These are phyloP conservation scores for Sugiyamaella qingdaonensis DNA, from an alignment of 805 yeast genomes.

Conservation along the genomic window DNA sequence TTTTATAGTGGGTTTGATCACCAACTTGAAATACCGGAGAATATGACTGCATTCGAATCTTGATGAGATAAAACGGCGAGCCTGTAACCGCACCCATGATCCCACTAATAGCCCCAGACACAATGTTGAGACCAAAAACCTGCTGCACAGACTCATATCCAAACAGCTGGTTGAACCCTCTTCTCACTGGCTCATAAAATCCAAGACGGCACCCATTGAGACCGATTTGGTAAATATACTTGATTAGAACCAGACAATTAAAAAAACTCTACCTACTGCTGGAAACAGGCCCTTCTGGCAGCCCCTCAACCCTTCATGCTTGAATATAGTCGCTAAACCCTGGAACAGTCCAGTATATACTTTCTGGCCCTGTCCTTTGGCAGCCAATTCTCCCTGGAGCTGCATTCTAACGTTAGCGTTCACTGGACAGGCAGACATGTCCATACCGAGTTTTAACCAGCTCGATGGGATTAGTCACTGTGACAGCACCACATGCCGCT, in stretches of 20 bases:
- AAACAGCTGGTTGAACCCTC: constrained; percentile 48
- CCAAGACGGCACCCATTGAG: constrained; percentile 94
- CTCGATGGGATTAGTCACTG: constrained; percentile 94
- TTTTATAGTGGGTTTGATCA: constrained; percentile 83
- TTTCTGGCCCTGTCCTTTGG: constrained; percentile 43
- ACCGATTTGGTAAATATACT: constrained; percentile 79
- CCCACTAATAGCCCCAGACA: constrained; percentile 81
- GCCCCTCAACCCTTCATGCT: constrained; percentile 82
- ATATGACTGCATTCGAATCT: constrained; percentile 95
- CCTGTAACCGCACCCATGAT: constrained; percentile 85
- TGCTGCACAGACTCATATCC: constrained; percentile 48
- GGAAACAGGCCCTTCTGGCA: constrained; percentile 84
- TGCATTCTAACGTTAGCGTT: constrained; percentile 61
- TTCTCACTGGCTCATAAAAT: constrained; percentile 83
- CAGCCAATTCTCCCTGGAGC: constrained; percentile 83
- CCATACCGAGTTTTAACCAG: constrained; percentile 66
- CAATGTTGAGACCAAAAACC: constrained; percentile 60
- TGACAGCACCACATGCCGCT: constrained; percentile 98
- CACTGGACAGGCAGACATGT: neutral
- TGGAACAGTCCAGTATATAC: constrained; percentile 82
- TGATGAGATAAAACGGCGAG: constrained; percentile 86
- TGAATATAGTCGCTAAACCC: constrained; percentile 66
- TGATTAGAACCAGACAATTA: neutral
- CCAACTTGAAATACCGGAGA: constrained; percentile 69
- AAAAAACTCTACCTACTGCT: constrained; percentile 43